Base-by-base conservation (phyloP, 2,329 filamentous ascomycete species). In the Thielaviopsis musarum region DNA sequence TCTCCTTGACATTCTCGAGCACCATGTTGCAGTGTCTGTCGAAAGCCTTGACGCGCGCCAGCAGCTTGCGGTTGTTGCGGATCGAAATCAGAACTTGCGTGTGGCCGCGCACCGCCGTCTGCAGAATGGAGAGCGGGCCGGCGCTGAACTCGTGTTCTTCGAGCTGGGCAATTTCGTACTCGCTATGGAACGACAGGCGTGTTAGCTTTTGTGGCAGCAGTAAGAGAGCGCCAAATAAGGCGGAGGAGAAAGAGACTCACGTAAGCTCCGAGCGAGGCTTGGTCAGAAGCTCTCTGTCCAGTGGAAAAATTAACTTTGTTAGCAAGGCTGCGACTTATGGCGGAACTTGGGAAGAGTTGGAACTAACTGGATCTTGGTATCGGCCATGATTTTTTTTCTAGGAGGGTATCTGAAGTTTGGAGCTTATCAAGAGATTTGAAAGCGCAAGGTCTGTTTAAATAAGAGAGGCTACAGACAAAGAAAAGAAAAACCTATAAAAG, bases 21-120 rank as follows among this genome's bases (percentile, higher is more conserved):
- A 95, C 88, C 93, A 98, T 97, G 75, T 98, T 98, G 81, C 91
- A 97, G 74, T 98, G 93, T 62, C 93, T 81, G 74, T 98, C 93
- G 71, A 98, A 98, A 6, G 93, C 93, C 78, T 98, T 98, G 69
- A 98, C 91, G 64, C 93, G 87, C 57, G 91, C 93, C 59, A 98
- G 84, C 54, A 98, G 80, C 78, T 98, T 98, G 74, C 91, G 87
- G 78, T 97, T 97, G 81, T 95, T 96, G 65, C 93, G 90, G 75
- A 91, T 91, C 59, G 89, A 95, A 70, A 98, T 96, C 65, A 98
- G 83, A 63, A 98, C 91, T 75, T 97, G 93, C 52, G 87, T 88
- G 76, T 96, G 91, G 65, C 87, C 88, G 70, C 91, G 88, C 61
- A 96, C 93, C 64, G 93, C 93, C 62, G 93, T 96, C 75, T 97